A percentile compares a stretch with the other conserved stretches of the same genome.
Conservation (phyloP, 2,329 filamentous ascomycete species). For the Cladobotryum protrusum region DNA sequence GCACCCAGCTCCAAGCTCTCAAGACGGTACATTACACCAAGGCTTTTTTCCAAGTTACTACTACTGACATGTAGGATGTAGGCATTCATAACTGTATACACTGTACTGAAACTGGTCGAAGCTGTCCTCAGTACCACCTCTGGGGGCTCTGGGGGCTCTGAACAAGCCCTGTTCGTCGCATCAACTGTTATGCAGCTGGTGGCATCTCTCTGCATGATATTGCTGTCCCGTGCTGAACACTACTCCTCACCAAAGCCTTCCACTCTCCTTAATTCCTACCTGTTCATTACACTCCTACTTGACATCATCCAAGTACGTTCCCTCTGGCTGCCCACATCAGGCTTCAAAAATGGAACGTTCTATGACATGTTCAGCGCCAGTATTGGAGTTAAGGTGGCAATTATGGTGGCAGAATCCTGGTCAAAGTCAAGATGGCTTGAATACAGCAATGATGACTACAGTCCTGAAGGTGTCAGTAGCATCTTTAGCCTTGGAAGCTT, state of each 20-base stretch:
- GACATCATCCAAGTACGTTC: slow-evolving; percentile 35
- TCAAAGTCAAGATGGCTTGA: slow-evolving; percentile 33
- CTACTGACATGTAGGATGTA: background rate
- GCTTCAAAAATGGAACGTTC: slow-evolving; percentile 18
- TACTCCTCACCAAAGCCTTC: slow-evolving; percentile 35
- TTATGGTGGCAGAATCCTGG: slow-evolving; percentile 32
- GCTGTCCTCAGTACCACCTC: slow-evolving; percentile 24
- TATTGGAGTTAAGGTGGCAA: slow-evolving; percentile 28
- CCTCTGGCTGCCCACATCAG: slow-evolving; percentile 9
- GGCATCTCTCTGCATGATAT: slow-evolving; percentile 15
- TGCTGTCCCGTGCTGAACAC: slow-evolving; percentile 25
- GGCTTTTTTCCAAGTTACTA: no score
- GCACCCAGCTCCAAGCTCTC: slow-evolving; percentile 25
- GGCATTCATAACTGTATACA: slow-evolving; percentile 14
- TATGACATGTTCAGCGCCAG: slow-evolving; percentile 30
- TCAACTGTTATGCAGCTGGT: slow-evolving; percentile 18
- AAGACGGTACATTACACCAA: slow-evolving; percentile 21
- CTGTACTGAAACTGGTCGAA: slow-evolving; percentile 25
- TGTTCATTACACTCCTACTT: slow-evolving; percentile 37
- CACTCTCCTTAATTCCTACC: slow-evolving; percentile 33
- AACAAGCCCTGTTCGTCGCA: slow-evolving; percentile 6
- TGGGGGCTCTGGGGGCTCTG: slow-evolving; percentile 15
- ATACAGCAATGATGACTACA: slow-evolving; percentile 32
- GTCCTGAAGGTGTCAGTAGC: slow-evolving; percentile 31
- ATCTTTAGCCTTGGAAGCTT: slow-evolving; percentile 27